A percentile compares a stretch with the other conserved stretches of the same genome.
phyloP scores from a whole-genome alignment of 2,329 filamentous ascomycete genomes.

The Amesomyces nigricolor region DNA sequence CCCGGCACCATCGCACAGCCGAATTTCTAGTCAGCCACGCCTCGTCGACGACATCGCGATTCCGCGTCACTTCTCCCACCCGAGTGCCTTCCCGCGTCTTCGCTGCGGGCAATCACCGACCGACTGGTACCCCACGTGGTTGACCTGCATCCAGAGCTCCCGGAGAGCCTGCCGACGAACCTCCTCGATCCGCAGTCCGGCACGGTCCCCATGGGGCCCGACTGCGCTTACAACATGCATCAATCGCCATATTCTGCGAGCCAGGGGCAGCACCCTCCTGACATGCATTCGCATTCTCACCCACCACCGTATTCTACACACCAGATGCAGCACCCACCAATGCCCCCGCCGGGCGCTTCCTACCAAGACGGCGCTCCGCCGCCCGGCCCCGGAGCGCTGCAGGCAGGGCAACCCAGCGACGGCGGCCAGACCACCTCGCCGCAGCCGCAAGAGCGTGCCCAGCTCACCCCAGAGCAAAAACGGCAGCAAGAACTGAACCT shows the following conservation, averaged over 20 bases:
- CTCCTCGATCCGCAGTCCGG: constrained; percentile 4
- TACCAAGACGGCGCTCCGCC: constrained; percentile 21
- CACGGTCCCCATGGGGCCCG: constrained; percentile 15
- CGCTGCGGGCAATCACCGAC: neutral
- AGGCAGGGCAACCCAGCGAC: constrained; percentile 19
- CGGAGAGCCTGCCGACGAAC: neutral
- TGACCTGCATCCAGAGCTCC: neutral
- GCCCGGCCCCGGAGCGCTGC: constrained; percentile 19
- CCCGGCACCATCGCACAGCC: constrained; percentile 1
- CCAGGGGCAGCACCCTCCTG: constrained; percentile 17
- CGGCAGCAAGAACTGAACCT: constrained; percentile 24
- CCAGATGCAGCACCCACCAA: constrained; percentile 23
- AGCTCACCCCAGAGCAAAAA: constrained; percentile 25
- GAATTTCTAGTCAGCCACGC: neutral
- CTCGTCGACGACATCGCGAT: neutral
- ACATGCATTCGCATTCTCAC: constrained; percentile 21
- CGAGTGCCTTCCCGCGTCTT: neutral
- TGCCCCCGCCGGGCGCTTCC: constrained; percentile 21
- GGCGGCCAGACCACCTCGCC: constrained; percentile 12
- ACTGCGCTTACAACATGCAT: constrained; percentile 18
- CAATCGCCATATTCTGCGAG: constrained; percentile 21
- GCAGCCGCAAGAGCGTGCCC: constrained; percentile 19
- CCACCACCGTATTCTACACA: constrained; percentile 14
- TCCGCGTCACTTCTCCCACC: neutral
- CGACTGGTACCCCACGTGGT: neutral